Base-by-base conservation (phyloP, 768 basidiomycete genomes). In the Coprinopsis marcescibilis region DNA sequence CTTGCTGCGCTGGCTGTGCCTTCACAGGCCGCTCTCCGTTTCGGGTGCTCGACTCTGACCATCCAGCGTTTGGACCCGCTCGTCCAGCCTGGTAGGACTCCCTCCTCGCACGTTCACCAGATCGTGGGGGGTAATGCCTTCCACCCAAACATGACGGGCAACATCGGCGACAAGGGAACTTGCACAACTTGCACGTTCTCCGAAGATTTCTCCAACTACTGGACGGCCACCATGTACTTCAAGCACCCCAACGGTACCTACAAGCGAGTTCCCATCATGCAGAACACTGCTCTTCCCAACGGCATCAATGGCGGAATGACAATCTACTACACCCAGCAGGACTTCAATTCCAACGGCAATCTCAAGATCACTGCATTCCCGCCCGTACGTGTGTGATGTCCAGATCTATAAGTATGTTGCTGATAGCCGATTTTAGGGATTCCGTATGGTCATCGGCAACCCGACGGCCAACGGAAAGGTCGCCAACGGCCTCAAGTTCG, bases 401-500 rank as follows among this genome's bases (percentile, higher is more conserved):
- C 17, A 4, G 8, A 11, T 40, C 7, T 24, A 13, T 25, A 20
- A 35, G n/a, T n/a, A 7, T 37, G n/a, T 10, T 10, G 19, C 34
- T 26, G 20, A 20, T 26, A 5, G 26, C 4, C 35, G 4, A 13
- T 37, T 3, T 21, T 27, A 36, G 35, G 45, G 45, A 6, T 46
- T 46, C 45, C 45, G 45, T 35, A 46, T 46, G 45, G 45, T 46
- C 25, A 46, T 46, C 27, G 45, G 45, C 23, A 46, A 46, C 45
- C 45, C 45, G 25, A 47, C 46, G 15, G 46, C 46, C 14, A 21
- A n/a, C 4, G 25, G 26, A 24, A 47, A 32, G 34, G 12, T 13
- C 12, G 11, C 46, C 8, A 14, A 10, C n/a, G 46, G 46, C 27
- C 46, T 47, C 24, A 46, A 46, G 35, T 46, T 46, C 25, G 45